A percentile compares a stretch with the other conserved stretches of the same genome.
Conservation (phyloP, 2,329 filamentous ascomycete genomes). For the Exophiala lecanii-corni region DNA sequence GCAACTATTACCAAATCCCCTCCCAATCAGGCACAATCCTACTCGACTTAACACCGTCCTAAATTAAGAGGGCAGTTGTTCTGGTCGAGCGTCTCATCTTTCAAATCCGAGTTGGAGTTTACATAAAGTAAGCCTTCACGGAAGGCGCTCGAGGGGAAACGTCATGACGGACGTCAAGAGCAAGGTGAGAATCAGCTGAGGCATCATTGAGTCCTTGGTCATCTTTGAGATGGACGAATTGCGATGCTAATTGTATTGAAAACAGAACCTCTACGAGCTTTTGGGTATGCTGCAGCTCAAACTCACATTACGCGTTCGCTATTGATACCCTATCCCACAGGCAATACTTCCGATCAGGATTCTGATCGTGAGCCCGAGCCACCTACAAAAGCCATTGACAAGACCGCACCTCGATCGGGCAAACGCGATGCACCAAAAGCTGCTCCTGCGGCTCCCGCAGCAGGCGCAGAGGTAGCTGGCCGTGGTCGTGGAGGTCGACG, state of each 20-base stretch:
- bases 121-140: conserved; percentile 46
- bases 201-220: too few species aligned
- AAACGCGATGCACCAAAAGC: conserved; percentile 85
- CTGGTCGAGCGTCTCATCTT: conserved; percentile 21
- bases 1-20: background rate
- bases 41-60: conserved; percentile 26
- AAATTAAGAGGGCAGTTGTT: conserved; percentile 22
- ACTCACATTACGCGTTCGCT: conserved; percentile 21
- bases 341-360: conserved; percentile 66
- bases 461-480: conserved; percentile 32
- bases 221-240: too few species aligned
- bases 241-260: too few species aligned
- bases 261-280: conserved; percentile 93
- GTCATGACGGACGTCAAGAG: conserved; percentile 51
- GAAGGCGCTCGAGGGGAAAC: conserved; percentile 47
- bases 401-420: conserved; percentile 67
- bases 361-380: conserved; percentile 70
- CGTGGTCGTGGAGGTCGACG: conserved; percentile 49
- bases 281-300: conserved; percentile 65
- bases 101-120: conserved; percentile 40
- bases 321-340: conserved; percentile 38
- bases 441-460: conserved; percentile 62
- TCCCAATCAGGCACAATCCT: conserved; percentile 17
- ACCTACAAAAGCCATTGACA: conserved; percentile 85
- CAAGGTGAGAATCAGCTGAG: conserved; percentile 39